Percentiles rank a stretch among this genome's conserved stretches.
These are phyloP conservation scores for Lyophyllum atratum DNA, from an alignment of 768 basidiomycete genomes.

Conservation along the genomic window DNA sequence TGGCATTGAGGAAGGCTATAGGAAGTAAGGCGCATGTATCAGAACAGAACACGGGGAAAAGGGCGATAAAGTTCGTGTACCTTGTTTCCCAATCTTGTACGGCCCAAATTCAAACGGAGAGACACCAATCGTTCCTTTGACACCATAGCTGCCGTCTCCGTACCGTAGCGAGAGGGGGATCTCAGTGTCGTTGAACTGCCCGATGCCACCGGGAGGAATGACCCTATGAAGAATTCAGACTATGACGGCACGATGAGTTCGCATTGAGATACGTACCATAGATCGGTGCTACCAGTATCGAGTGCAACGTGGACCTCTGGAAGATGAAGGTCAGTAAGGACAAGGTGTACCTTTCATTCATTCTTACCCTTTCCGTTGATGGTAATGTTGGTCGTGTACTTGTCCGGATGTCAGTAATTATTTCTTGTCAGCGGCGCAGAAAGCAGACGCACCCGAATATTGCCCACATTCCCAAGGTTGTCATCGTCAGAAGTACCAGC, in stretches of 20 bases:
- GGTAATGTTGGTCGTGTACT: conserved; percentile 26
- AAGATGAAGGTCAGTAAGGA: not conserved
- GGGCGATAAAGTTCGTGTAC: conserved; percentile 6
- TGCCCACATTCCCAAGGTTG: conserved; percentile 8
- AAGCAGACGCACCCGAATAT: conserved; percentile 12
- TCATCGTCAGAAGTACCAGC: not conserved
- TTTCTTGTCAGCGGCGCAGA: not conserved
- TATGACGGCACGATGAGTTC: not conserved
- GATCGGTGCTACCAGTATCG: conserved; percentile 42
- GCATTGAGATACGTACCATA: conserved; percentile 35
- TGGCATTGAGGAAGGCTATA: conserved; percentile 35
- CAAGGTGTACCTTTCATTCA: not conserved
- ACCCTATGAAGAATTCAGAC: conserved; percentile 26
- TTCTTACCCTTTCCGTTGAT: conserved; percentile 26
- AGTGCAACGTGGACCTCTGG: conserved; percentile 32
- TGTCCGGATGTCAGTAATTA: too few relatives aligned
- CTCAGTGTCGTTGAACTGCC: conserved; percentile 32
- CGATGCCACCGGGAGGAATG: conserved; percentile 33
- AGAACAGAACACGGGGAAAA: not conserved
- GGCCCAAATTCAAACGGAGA: conserved; percentile 32
- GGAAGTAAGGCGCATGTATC: not conserved
- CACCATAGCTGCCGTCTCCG: conserved; percentile 37
- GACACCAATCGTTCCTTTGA: conserved; percentile 34
- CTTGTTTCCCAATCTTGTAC: conserved; percentile 24
- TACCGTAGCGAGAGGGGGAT: conserved; percentile 28